These are phyloP conservation scores for Astrocystis sublimbata DNA, from an alignment of 495 filamentous ascomycete species.

Conservation along the genomic window DNA sequence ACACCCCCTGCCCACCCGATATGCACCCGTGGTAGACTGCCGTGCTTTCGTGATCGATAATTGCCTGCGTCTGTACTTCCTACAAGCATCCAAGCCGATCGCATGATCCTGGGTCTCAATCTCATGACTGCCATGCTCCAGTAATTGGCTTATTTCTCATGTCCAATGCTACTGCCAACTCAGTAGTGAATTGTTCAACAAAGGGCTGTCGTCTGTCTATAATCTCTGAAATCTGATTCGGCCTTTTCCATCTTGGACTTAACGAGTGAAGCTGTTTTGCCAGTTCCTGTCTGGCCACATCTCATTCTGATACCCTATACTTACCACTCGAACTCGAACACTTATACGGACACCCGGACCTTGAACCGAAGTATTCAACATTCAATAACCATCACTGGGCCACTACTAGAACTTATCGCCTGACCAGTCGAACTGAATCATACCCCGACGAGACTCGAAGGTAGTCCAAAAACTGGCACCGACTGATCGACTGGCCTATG, in stretches of 20 bases:
- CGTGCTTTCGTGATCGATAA: too few species aligned
- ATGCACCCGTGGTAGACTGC: neutral
- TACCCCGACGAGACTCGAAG: too few species aligned
- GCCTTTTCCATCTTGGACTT: neutral
- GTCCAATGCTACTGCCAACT: neutral
- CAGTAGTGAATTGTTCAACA: neutral
- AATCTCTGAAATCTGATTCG: neutral
- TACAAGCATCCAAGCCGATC: neutral
- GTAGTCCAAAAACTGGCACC: neutral
- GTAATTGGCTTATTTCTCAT: neutral
- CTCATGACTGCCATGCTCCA: constrained; percentile 8
- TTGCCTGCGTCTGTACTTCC: neutral
- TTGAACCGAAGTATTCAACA: neutral
- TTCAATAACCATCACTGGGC: neutral
- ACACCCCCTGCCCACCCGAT: neutral
- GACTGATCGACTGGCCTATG: constrained; percentile 11
- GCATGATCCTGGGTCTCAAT: neutral
- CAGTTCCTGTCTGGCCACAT: neutral
- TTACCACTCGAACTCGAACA: neutral
- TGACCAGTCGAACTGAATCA: neutral
- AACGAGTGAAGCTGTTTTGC: neutral
- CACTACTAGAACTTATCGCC: neutral
- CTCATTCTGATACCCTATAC: neutral
- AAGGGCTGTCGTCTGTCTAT: neutral
- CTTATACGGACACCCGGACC: neutral